Conservation (phyloP, 352 stramenopile genomes). For the Pythium rishiriense region DNA sequence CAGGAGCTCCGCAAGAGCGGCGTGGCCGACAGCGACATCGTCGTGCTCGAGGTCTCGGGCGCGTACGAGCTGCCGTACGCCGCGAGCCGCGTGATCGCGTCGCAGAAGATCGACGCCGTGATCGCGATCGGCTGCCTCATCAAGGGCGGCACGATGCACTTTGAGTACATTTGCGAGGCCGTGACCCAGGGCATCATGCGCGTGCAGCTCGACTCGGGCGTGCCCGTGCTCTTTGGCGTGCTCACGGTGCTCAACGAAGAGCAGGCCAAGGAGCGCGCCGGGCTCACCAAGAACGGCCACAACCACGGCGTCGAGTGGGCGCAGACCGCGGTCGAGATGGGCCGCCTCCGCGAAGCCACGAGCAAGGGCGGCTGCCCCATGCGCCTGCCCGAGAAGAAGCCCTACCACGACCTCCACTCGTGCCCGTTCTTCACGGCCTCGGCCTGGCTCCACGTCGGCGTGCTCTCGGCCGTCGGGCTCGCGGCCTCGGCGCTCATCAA, state of each 20-base stretch:
- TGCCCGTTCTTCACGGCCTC: constrained; percentile 82
- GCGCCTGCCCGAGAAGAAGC: constrained; percentile 59
- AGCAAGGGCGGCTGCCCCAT: constrained; percentile 65
- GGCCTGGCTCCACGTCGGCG: constrained; percentile 73
- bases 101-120: constrained; percentile 95
- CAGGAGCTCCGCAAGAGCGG: constrained; percentile 62
- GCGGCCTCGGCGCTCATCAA: constrained; percentile 47
- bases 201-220: constrained; percentile 91
- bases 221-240: constrained; percentile 91
- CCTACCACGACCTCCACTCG: constrained; percentile 70
- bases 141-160: constrained; percentile 99
- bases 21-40: constrained; percentile 68
- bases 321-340: constrained; percentile 97
- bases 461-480: constrained; percentile 56
- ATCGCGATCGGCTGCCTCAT: constrained; percentile 94
- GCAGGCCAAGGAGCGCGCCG: constrained; percentile 93
- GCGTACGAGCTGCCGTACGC: constrained; percentile 97
- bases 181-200: constrained; percentile 97
- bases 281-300: constrained; percentile 78
- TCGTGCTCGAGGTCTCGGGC: constrained; percentile 89
- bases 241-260: constrained; percentile 96
- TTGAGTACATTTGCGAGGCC: constrained; percentile 99
- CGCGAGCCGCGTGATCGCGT: constrained; percentile 87
- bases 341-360: constrained; percentile 79
- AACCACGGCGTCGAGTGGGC: constrained; percentile 97